phyloP scores from a whole-genome alignment of 169 alveolate genomes.

The Eimeria tenella region DNA sequence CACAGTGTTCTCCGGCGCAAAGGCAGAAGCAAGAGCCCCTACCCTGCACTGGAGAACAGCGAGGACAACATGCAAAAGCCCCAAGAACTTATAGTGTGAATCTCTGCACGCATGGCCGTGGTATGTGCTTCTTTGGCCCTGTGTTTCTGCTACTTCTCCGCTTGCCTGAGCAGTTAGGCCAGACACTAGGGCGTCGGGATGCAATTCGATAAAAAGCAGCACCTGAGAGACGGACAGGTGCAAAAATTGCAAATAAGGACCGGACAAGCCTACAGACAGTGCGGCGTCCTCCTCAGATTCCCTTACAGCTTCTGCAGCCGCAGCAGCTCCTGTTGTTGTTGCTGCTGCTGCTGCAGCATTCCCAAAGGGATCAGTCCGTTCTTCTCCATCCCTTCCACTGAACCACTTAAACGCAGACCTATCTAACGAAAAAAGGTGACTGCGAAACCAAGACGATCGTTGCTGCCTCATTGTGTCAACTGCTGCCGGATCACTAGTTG shows the following conservation, averaged over 20 bases:
- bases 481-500: background rate
- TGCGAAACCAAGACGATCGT: background rate
- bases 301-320: slow-evolving; percentile 34
- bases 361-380: background rate
- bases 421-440: slow-evolving; percentile 19
- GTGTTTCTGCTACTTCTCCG: background rate
- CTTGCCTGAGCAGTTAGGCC: slow-evolving; percentile 65
- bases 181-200: slow-evolving; percentile 58
- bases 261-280: slow-evolving; percentile 34
- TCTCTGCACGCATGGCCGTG: too few relatives aligned
- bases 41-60: background rate
- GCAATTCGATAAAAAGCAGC: slow-evolving; percentile 70
- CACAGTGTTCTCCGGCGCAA: background rate
- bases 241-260: slow-evolving; percentile 18
- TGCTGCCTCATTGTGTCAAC: slow-evolving; percentile 34
- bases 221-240: slow-evolving; percentile 70
- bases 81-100: background rate
- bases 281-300: slow-evolving; percentile 60
- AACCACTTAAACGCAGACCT: slow-evolving; percentile 22
- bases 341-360: slow-evolving; percentile 13
- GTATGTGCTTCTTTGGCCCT: background rate
- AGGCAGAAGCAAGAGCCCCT: background rate
- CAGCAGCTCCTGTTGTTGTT: background rate
- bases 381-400: background rate
- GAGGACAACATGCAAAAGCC: background rate